Base-by-base conservation (phyloP, 2,329 filamentous ascomycete species). In the Pseudogymnoascus verrucosus region DNA sequence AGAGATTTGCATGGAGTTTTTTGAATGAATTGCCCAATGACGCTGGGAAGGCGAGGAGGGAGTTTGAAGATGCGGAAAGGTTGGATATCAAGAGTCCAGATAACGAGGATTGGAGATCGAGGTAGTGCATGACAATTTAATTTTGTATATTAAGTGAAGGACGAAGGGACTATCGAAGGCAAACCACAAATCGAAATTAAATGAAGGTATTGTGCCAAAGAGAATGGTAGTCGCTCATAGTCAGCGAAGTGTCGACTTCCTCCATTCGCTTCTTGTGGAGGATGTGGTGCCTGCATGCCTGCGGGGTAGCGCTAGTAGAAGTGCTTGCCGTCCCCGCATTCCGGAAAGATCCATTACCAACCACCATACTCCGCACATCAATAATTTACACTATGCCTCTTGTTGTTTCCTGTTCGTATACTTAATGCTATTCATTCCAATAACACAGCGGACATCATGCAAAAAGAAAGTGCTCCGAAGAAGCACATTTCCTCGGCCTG, bases 1-100 rank as follows among this genome's bases (percentile, higher is more conserved):
- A 62, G 11, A 61, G 42, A 7, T 19, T 61, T 19, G 39, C 60
- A 8, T 64, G 62, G 62, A 36, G 51, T 28, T 64, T 51, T 51
- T 10, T 51, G 23, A 51, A 51, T 51, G 44, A 51, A 10, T 3
- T 51, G 44, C 44, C 44, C 26, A 5, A 51, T 51, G 21, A 51
- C 28, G 5, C 44, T n/a, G 44, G 44, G 44, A 51, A 2, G 44
- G 44, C 44, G 12, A 51, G 44, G 21, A 51, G 44, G 21, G 44
- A 26, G 21, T 51, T 51, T 51, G 23, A 26, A 3, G 44, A 51
- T 51, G 44, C 44, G 12, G 44, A 2, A 26, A 28, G 44, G 44
- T 51, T 28, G 44, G 44, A 51, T 51, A 51, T 51, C 21, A 26
- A 51, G 44, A 51, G 44, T 5, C 44, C 44, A n/a, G 44, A 51